Evolutionary conservation across 1,284 basidiomycete genomes (phyloP).

Genomic region (Paramarasmius palmivorus): DNA sequence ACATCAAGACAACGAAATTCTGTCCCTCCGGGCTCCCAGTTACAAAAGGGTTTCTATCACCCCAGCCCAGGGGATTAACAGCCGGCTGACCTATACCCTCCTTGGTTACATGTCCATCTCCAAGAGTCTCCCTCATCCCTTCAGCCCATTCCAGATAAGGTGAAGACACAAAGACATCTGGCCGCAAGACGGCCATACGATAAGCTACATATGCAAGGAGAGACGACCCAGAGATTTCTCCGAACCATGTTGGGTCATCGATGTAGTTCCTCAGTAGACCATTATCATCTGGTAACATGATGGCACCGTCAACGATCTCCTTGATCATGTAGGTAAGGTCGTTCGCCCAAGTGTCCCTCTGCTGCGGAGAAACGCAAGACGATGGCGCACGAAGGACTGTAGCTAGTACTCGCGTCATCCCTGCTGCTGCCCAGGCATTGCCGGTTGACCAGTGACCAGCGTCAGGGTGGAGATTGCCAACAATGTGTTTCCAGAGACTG

Average conservation of each 20-base stretch:
- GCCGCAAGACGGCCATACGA: slow-evolving; percentile 31
- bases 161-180: slow-evolving; percentile 18
- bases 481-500: slow-evolving; percentile 50
- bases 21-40: slow-evolving; percentile 26
- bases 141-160: slow-evolving; percentile 31
- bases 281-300: too few relatives aligned
- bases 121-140: slow-evolving; percentile 19
- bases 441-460: too few relatives aligned
- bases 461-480: slow-evolving; percentile 43
- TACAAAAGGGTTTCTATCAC: slow-evolving; percentile 18
- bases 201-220: slow-evolving; percentile 21
- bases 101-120: slow-evolving; percentile 20
- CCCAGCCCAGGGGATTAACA: slow-evolving; percentile 24
- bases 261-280: too few relatives aligned
- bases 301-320: too few relatives aligned
- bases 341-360: too few relatives aligned
- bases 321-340: too few relatives aligned
- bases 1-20: slow-evolving; percentile 25
- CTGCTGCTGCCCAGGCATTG: too few relatives aligned
- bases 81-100: slow-evolving; percentile 21
- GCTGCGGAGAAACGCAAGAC: too few relatives aligned
- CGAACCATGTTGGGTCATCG: too few relatives aligned
- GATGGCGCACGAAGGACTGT: too few relatives aligned
- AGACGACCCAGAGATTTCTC: too few relatives aligned
- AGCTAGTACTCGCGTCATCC: too few relatives aligned